Evolutionary conservation across 495 filamentous ascomycete genomes (phyloP).

Genomic region (Articulospora tetracladia): DNA sequence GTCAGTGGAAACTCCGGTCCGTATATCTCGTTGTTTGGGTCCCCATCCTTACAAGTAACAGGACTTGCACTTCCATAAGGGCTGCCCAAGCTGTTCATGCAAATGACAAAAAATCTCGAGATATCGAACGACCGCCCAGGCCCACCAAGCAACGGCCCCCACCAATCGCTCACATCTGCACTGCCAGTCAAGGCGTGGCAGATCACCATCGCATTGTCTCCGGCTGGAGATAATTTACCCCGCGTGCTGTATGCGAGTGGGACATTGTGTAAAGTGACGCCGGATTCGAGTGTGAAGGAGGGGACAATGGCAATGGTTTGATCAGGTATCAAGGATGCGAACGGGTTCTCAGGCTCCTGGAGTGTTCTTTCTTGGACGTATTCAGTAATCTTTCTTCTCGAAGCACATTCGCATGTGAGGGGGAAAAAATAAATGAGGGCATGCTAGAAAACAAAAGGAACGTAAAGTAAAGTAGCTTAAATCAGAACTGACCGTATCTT

Average conservation of each 20-base stretch:
- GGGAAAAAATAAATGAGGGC: neutral
- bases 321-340: constrained; percentile 77
- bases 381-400: constrained; percentile 43
- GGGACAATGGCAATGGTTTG: constrained; percentile 84
- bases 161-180: constrained; percentile 96
- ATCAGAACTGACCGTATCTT: constrained; percentile 10
- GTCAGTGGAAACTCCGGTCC: constrained; percentile 96
- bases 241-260: constrained; percentile 90
- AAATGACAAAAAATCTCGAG: constrained; percentile 89
- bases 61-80: constrained; percentile 96
- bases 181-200: constrained; percentile 96
- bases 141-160: constrained; percentile 90
- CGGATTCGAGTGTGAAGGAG: constrained; percentile 89
- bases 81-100: constrained; percentile 93
- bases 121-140: constrained; percentile 89
- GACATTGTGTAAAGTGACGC: constrained; percentile 80
- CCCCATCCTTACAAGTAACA: constrained; percentile 80
- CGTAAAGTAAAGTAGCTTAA: neutral
- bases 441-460: neutral
- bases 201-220: constrained; percentile 93
- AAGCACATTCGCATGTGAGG: no score
- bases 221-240: constrained; percentile 66
- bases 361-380: constrained; percentile 55
- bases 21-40: constrained; percentile 71
- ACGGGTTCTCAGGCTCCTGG: constrained; percentile 87